These are phyloP conservation scores for Globisporangium apiculatum DNA, from an alignment of 352 stramenopile genomes.

Conservation along the genomic window DNA sequence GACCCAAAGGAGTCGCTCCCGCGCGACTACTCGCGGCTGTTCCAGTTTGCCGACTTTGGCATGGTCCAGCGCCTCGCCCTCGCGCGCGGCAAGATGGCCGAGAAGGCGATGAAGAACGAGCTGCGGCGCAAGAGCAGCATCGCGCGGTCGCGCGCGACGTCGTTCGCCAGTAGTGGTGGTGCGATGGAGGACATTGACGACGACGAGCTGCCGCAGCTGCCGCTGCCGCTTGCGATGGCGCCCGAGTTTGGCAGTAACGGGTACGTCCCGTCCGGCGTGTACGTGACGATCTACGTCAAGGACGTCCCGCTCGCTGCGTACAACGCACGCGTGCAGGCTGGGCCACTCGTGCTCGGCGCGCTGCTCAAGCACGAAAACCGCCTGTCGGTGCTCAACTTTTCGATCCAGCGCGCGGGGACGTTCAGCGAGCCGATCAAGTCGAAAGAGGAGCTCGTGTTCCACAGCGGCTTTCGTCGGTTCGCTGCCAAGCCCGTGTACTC, in stretches of 20 bases:
- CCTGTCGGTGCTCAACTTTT: conserved; percentile 97
- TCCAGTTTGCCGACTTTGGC: conserved; percentile 95
- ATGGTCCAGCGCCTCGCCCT: conserved; percentile 92
- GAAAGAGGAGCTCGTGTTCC: conserved; percentile 94
- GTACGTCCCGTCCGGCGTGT: conserved; percentile 91
- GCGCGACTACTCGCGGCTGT: conserved; percentile 94
- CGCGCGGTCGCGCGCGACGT: conserved; percentile 46
- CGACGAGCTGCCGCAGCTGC: conserved; percentile 18
- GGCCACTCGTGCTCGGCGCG: conserved; percentile 68
- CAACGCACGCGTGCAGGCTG: conserved; percentile 44
- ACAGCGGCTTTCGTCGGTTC: conserved; percentile 96
- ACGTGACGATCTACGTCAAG: conserved; percentile 88
- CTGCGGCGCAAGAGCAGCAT: conserved; percentile 45
- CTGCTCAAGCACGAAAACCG: conserved; percentile 97
- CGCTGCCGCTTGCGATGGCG: conserved; percentile 18
- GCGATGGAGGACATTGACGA: conserved; percentile 79
- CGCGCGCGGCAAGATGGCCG: conserved; percentile 60
- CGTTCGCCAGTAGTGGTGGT: conserved; percentile 23
- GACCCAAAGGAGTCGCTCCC: conserved; percentile 98
- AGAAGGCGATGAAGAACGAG: conserved; percentile 63
- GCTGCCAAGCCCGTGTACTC: conserved; percentile 92
- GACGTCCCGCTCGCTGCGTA: conserved; percentile 53
- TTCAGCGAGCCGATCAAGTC: conserved; percentile 92
- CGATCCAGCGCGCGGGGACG: conserved; percentile 76
- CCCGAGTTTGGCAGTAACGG: conserved; percentile 66